Base-by-base conservation (phyloP, 2,329 filamentous ascomycete genomes). In the Colletotrichum sp. region DNA sequence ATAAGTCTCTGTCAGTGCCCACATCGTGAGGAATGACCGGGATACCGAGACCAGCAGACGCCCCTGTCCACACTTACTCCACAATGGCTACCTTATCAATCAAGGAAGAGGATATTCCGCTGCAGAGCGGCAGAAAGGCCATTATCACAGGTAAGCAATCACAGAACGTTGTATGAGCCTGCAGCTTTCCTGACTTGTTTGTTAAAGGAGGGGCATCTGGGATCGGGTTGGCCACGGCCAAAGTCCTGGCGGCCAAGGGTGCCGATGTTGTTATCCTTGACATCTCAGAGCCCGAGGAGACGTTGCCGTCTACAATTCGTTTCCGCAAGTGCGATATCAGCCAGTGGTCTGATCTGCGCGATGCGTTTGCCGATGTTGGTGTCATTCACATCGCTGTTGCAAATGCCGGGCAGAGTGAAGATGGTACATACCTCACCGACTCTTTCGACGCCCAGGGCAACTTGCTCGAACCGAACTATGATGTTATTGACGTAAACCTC, bases 401-500 rank as follows among this genome's bases (percentile, higher is more conserved):
- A n/a, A 61, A 61, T 30, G 58, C 58, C n/a, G 58, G 58, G 30
- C 24, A 30, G 26, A 30, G 58, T 18, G 58, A 61, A 1, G 58
- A 61, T n/a, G 28, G 28, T n/a, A 61, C 58, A 5, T 61, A 61
- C 13, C 58, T 61, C 28, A 34, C 26, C 28, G 58, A 61, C 12
- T 32, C 58, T 18, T 61, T 30, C 26, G 58, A 61, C 18, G 58
- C 24, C 16, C 14, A 61, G 30, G 58, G 58, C 10, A 61, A 61
- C 7, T n/a, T 61, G 16, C 58, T 61, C 26, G 58, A 61, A 5
- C 48, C 65, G 7, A 69, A 28, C 4, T 80, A 81, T 65, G 70
- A 63, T 4, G 78, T 84, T 4, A 52, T 86, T 6, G 82, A 85
- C 48, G 79, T 85, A 61, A 85, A 86, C 73, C 72, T 83, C 13